phyloP scores from a whole-genome alignment of 495 filamentous ascomycete species.

The Neurospora sp. region DNA sequence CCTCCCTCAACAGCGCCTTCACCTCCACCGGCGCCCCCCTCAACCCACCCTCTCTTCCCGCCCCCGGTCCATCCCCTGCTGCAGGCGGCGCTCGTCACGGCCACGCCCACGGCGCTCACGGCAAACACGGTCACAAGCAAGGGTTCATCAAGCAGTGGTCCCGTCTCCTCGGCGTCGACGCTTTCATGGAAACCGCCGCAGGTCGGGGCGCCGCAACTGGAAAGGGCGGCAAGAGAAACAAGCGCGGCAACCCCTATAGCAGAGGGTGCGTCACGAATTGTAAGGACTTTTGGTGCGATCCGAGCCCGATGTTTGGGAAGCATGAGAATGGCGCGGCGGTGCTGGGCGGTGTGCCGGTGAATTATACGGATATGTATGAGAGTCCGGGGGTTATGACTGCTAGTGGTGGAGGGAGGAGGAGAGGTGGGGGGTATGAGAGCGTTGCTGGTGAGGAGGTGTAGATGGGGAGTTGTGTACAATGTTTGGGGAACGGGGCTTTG shows the following conservation, averaged over 20 bases:
- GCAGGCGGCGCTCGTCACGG: constrained; percentile 16
- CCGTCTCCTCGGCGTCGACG: constrained; percentile 77
- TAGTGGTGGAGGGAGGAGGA: constrained; percentile 16
- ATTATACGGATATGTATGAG: constrained; percentile 88
- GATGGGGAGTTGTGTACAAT: background rate
- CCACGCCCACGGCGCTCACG: background rate
- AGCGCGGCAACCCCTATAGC: constrained; percentile 68
- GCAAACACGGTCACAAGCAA: constrained; percentile 35
- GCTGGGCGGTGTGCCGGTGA: constrained; percentile 66
- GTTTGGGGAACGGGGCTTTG: background rate
- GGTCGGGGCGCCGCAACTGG: constrained; percentile 44
- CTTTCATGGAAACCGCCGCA: constrained; percentile 72
- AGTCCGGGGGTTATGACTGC: constrained; percentile 53
- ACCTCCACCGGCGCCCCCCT: constrained; percentile 70
- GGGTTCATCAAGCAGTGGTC: constrained; percentile 70
- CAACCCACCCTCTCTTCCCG: constrained; percentile 28
- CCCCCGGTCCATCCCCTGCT: constrained; percentile 24
- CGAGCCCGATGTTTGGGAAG: constrained; percentile 67
- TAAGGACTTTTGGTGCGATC: constrained; percentile 93
- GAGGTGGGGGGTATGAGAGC: constrained; percentile 33
- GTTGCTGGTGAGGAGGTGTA: constrained; percentile 33
- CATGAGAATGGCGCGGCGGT: constrained; percentile 63
- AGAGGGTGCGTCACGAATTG: constrained; percentile 76
- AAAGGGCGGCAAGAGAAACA: constrained; percentile 37
- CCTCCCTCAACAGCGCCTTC: constrained; percentile 68